Base-by-base conservation (phyloP, 108 stramenopile species). In the Cylindrotheca closterium region DNA sequence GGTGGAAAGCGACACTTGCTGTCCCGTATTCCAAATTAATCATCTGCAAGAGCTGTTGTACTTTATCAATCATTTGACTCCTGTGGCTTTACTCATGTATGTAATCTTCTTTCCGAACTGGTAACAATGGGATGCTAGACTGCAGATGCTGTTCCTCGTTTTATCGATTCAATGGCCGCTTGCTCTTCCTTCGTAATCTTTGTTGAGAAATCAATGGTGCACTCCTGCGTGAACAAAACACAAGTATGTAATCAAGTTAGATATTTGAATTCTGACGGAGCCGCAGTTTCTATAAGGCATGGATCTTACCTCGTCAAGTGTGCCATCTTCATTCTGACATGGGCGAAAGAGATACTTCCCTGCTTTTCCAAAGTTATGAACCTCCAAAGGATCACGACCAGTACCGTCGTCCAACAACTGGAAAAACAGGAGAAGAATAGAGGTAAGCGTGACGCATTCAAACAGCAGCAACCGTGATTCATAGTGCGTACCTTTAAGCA, bases 401-500 rank as follows among this genome's bases (percentile, higher is more conserved):
- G 74, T 74, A n/a, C 87, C 88, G 78, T 93, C 96, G 53, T 95
- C 94, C 45, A 96, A 77, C 2, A 96, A 68, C 47, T 88, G 37
- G 15, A 42, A 42, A 42, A 42, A 42, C 15, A 42, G 37, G 37
- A 56, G 7, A 8, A 8, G 42, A 8, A 45, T 12, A 8, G 42
- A 45, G 17, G n/a, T n/a, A n/a, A n/a, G n/a, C n/a, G n/a, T n/a
- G n/a, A n/a, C n/a, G n/a, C n/a, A n/a, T n/a, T n/a, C n/a, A n/a
- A n/a, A n/a, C n/a, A n/a, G n/a, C n/a, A n/a, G n/a, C n/a, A n/a
- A n/a, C n/a, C n/a, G n/a, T n/a, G n/a, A n/a, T n/a, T n/a, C n/a
- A n/a, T n/a, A n/a, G 37, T 15, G 28, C 55, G 5, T 24, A 57
- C 55, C 55, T 57, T 86, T 32, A 96, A 66, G 59, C 85, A 89